Evolutionary conservation across 805 yeast species (phyloP).

Genomic region (Kregervanrija fluxuum): DNA sequence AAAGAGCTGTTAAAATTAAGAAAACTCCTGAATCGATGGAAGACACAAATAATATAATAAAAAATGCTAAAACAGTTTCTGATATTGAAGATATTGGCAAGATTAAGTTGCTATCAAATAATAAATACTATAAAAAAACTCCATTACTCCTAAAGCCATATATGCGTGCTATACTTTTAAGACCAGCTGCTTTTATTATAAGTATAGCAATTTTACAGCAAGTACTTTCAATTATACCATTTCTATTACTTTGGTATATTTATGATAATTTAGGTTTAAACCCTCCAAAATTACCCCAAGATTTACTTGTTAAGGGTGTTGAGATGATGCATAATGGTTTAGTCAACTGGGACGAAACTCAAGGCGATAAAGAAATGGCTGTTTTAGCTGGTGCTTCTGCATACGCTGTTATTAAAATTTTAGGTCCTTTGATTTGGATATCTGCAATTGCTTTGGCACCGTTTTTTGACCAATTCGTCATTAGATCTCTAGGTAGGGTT

Average conservation of each 20-base stretch:
- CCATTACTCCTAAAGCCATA: conserved; percentile 28
- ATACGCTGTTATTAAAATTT: conserved; percentile 27
- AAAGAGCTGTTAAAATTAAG: conserved; percentile 11
- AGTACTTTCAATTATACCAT: conserved; percentile 45
- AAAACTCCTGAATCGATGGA: conserved; percentile 13
- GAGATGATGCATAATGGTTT: conserved; percentile 36
- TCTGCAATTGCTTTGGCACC: conserved; percentile 28
- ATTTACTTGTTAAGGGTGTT: conserved; percentile 40
- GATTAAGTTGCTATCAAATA: conserved; percentile 19
- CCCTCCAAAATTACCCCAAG: conserved; percentile 43
- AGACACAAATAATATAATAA: conserved; percentile 5
- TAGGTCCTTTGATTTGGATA: conserved; percentile 22
- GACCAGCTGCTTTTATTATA: conserved; percentile 33
- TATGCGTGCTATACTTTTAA: conserved; percentile 21
- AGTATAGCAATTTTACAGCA: conserved; percentile 47
- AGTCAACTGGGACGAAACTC: conserved; percentile 18
- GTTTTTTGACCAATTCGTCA: conserved; percentile 27
- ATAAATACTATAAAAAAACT: conserved; percentile 25
- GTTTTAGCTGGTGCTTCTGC: conserved; percentile 30
- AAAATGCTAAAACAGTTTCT: conserved; percentile 11
- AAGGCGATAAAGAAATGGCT: conserved; percentile 23
- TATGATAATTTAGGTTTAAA: conserved; percentile 36
- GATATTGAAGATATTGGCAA: conserved; percentile 17
- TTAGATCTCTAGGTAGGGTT: conserved; percentile 24
- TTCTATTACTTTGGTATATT: conserved; percentile 43